Conservation (phyloP, 805 yeast species). For the Dipodascus geniculatus region DNA sequence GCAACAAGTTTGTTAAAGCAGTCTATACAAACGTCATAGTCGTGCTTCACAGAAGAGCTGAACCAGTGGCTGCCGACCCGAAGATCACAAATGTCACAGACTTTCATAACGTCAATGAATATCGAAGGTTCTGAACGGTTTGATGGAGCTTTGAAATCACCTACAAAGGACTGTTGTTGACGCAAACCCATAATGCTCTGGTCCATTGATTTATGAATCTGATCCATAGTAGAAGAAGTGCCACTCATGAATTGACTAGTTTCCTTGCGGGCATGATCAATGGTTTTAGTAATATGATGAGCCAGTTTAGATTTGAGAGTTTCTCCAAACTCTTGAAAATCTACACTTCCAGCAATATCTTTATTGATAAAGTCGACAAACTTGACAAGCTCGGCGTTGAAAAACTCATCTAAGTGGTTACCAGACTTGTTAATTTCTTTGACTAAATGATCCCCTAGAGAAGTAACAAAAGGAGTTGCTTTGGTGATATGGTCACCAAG, state of each 20-base stretch:
- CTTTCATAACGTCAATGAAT: neutral
- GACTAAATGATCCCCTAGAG: neutral
- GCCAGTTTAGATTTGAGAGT: neutral
- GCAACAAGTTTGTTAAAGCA: neutral
- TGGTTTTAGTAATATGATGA: neutral
- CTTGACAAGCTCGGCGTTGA: neutral
- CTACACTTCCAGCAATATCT: neutral
- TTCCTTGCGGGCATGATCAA: neutral
- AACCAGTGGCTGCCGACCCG: neutral
- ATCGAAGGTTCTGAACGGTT: no score
- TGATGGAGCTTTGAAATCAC: no score
- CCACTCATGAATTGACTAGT: neutral
- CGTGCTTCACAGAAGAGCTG: neutral
- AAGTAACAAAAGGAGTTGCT: neutral
- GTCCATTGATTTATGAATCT: neutral
- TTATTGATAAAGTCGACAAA: neutral
- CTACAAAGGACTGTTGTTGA: neutral
- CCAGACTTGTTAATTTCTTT: neutral
- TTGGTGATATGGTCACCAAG: neutral
- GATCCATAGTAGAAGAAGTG: neutral
- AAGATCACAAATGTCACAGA: neutral
- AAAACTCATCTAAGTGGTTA: neutral
- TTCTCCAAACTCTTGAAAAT: neutral
- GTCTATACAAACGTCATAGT: neutral
- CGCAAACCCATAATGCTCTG: neutral